Evolutionary conservation across 768 basidiomycete species (phyloP).

Genomic region (Phlebiopsis flavidoalba): DNA sequence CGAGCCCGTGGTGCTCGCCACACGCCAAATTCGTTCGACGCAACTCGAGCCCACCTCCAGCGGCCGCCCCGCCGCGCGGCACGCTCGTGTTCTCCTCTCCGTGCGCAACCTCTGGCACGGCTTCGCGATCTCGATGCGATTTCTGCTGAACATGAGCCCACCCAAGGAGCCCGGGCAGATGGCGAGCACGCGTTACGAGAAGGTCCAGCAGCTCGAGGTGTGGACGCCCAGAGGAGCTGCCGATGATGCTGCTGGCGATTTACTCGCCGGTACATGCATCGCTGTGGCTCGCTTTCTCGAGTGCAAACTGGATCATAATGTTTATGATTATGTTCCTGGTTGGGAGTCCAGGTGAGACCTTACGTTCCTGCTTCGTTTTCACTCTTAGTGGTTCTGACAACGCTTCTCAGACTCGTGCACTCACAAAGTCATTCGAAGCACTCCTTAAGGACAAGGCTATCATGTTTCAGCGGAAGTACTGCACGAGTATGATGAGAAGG

Average conservation of each 20-base stretch:
- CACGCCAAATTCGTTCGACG: slow-evolving; percentile 70
- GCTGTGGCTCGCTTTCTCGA: slow-evolving; percentile 65
- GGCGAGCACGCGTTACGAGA: slow-evolving; percentile 16
- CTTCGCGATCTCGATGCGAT: slow-evolving; percentile 57
- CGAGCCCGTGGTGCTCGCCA: slow-evolving; percentile 65
- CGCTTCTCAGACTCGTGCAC: slow-evolving; percentile 37
- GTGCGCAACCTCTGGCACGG: slow-evolving; percentile 38
- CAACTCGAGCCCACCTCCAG: slow-evolving; percentile 23
- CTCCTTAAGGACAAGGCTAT: slow-evolving; percentile 72
- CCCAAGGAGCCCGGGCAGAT: slow-evolving; percentile 27
- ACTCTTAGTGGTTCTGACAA: not conserved
- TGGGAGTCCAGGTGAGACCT: slow-evolving; percentile 55
- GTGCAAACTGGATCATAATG: slow-evolving; percentile 75
- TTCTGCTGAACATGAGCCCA: slow-evolving; percentile 58
- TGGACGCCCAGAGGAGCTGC: slow-evolving; percentile 73
- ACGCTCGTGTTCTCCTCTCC: slow-evolving; percentile 26
- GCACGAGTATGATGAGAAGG: slow-evolving; percentile 79
- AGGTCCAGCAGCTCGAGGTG: slow-evolving; percentile 72
- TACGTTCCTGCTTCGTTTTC: not conserved
- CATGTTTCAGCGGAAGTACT: slow-evolving; percentile 75
- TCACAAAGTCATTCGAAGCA: slow-evolving; percentile 53
- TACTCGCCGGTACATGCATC: slow-evolving; percentile 78
- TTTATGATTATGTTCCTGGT: slow-evolving; percentile 62
- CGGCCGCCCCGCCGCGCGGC: slow-evolving; percentile 5
- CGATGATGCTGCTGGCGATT: slow-evolving; percentile 61